Percentiles rank a stretch among this genome's conserved stretches.
Conservation (phyloP, 2,329 filamentous ascomycete species). For the Ophiognomonia clavigignenti-juglandacearum region DNA sequence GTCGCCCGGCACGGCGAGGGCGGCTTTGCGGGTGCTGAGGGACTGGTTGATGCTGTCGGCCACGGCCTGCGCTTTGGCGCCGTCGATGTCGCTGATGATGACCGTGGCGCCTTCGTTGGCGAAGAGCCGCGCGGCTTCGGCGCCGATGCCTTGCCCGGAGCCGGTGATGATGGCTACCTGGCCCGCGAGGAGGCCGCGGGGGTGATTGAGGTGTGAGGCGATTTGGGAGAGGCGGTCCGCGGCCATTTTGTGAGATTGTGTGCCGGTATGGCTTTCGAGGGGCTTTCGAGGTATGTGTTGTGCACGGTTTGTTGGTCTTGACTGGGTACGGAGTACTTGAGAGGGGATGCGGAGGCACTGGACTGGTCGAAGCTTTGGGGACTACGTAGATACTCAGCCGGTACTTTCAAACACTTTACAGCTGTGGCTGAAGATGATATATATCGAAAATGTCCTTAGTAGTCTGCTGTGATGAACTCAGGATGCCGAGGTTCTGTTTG, state of each 20-base stretch:
- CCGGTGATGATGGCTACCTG: conserved; percentile 88
- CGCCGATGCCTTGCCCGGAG: conserved; percentile 81
- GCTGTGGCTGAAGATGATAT: no score
- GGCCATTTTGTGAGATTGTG: conserved; percentile 43
- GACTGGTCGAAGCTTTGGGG: no score
- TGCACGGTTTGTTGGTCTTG: no score
- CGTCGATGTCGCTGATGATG: conserved; percentile 78
- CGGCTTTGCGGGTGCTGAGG: conserved; percentile 57
- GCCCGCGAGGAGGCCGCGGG: conserved; percentile 69
- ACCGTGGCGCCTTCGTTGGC: conserved; percentile 86
- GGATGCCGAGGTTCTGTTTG: no score
- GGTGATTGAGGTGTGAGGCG: conserved; percentile 75
- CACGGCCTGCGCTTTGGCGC: conserved; percentile 62
- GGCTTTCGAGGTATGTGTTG: no score
- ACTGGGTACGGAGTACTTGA: no score
- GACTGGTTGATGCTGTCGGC: conserved; percentile 70
- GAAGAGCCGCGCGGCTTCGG: conserved; percentile 75
- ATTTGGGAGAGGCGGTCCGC: conserved; percentile 65
- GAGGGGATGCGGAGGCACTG: no score
- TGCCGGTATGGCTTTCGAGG: no score
- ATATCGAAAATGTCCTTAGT: no score
- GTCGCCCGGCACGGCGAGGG: conserved; percentile 72
- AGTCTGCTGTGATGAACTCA: no score
- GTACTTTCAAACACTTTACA: no score
- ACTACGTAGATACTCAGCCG: no score